Base-by-base conservation (phyloP, 2,329 filamentous ascomycete genomes). In the Sphaerulina populicola region DNA sequence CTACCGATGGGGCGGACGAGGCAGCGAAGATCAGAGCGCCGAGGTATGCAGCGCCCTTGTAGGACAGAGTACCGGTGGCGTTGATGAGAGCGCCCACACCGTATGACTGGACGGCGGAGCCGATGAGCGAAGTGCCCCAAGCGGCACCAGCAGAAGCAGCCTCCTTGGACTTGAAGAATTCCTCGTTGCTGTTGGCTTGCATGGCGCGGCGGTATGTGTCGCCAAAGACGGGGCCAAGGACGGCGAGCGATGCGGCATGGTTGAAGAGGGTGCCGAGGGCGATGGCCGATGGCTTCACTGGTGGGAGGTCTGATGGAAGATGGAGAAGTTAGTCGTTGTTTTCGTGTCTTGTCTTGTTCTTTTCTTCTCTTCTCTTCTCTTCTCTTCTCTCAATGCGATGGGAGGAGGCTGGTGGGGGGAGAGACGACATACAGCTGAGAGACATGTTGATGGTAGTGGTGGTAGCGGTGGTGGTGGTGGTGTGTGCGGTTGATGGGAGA, bases 281-380 rank as follows among this genome's bases (percentile, higher is more conserved):
- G 68, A 98, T 95, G 66, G 93, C 91, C 68, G 90, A 96, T 64
- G 93, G 93, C 85, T 96, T 97, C 68, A 98, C 93, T 62, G 90
- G 77, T 62, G 83, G 83, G 50, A 87, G 78, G 69, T 86, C 79
- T 83, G 58, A 2, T 18, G 9, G 31, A 45, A 11, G 12, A 12
- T 35, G 15, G 14, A 36, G 30, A n/a, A 33, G 54, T 61, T 40
- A 59, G 55, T 55, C 11, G 46, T 40, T 29, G 23, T 21, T 51
- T 15, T 37, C 12, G 27, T 10, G 15, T 49, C 47, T 42, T 44
- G 11, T 11, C 11, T n/a, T 7, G 10, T 6, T 49, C 47, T 42
- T 44, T 15, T 11, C 11, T n/a, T 7, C 14, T 6, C 29, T 6
- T 40, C 38, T 21, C 14, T n/a, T 10, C 7, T 9, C 18, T 42